Evolutionary conservation across 2,329 filamentous ascomycete species (phyloP).

Genomic region (Eutypa lata): DNA sequence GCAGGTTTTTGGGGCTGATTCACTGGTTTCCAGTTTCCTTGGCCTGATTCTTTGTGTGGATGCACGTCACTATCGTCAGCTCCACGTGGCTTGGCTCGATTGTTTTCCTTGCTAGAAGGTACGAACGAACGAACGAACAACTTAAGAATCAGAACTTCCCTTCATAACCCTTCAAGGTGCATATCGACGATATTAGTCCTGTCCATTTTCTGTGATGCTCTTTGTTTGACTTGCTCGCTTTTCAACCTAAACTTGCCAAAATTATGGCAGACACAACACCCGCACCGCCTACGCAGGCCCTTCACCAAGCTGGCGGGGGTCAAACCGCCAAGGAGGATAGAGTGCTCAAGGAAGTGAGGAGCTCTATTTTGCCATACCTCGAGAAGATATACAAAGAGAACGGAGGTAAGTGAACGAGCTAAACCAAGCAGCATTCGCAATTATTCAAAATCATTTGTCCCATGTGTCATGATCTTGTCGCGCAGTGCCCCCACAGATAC

Average conservation of each 20-base stretch:
- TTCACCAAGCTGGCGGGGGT: constrained; percentile 47
- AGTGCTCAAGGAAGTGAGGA: constrained; percentile 39
- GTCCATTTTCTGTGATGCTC: too few relatives aligned
- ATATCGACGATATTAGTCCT: too few relatives aligned
- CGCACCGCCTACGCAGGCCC: constrained; percentile 24
- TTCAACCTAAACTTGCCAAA: neutral
- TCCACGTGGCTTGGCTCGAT: neutral
- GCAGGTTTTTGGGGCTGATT: neutral
- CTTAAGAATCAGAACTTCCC: neutral
- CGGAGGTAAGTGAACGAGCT: constrained; percentile 24
- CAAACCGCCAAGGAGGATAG: constrained; percentile 37
- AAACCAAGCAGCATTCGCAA: neutral
- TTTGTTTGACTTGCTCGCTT: too few relatives aligned
- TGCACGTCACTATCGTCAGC: neutral
- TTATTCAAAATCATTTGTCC: too few relatives aligned
- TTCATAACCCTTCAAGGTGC: too few relatives aligned
- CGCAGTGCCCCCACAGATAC: too few relatives aligned
- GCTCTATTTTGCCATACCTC: constrained; percentile 39
- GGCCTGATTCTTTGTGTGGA: neutral
- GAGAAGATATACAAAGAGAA: constrained; percentile 45
- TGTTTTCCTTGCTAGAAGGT: neutral
- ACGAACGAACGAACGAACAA: neutral
- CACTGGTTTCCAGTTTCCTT: neutral
- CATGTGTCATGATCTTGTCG: too few relatives aligned
- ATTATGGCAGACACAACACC: constrained; percentile 11